Percentiles rank a stretch among this genome's conserved stretches.
phyloP scores from a whole-genome alignment of 1,284 basidiomycete genomes.

The Heterobasidion irregulare region DNA sequence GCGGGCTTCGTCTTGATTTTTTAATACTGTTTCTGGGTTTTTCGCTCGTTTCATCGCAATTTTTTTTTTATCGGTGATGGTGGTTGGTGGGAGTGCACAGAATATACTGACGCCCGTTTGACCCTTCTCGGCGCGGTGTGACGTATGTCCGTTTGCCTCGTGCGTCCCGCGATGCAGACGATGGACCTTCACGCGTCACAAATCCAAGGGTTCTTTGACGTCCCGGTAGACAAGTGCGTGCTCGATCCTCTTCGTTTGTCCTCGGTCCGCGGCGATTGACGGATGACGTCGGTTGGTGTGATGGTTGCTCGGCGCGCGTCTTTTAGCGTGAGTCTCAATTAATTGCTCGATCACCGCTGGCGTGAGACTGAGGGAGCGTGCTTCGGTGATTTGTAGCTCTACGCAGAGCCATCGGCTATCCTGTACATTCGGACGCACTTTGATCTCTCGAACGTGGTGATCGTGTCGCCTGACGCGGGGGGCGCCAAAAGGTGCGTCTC shows the following conservation, averaged over 20 bases:
- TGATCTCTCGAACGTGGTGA: slow-evolving; percentile 82
- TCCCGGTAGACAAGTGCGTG: slow-evolving; percentile 98
- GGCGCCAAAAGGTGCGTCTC: slow-evolving; percentile 86
- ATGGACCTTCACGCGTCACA: slow-evolving; percentile 99
- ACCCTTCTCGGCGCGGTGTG: no score
- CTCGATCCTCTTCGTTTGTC: slow-evolving; percentile 6
- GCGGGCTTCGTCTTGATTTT: background rate
- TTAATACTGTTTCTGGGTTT: background rate
- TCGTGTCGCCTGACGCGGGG: slow-evolving; percentile 98
- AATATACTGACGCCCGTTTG: slow-evolving; percentile 1
- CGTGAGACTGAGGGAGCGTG: slow-evolving; percentile 10
- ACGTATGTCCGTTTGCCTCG: background rate
- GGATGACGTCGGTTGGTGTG: no score
- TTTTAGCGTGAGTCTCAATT: no score
- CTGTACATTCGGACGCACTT: slow-evolving; percentile 94
- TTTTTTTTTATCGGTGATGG: background rate
- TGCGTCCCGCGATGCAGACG: slow-evolving; percentile 47
- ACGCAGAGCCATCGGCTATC: slow-evolving; percentile 95
- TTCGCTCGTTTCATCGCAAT: background rate
- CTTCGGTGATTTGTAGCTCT: slow-evolving; percentile 55
- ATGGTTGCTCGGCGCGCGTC: no score
- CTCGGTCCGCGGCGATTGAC: no score
- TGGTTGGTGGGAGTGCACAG: background rate
- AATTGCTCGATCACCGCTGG: background rate
- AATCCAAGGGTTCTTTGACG: slow-evolving; percentile 99